These are phyloP conservation scores for Ceratopteris richardii DNA, from an alignment of 75 land plant genomes.

Conservation along the genomic window DNA sequence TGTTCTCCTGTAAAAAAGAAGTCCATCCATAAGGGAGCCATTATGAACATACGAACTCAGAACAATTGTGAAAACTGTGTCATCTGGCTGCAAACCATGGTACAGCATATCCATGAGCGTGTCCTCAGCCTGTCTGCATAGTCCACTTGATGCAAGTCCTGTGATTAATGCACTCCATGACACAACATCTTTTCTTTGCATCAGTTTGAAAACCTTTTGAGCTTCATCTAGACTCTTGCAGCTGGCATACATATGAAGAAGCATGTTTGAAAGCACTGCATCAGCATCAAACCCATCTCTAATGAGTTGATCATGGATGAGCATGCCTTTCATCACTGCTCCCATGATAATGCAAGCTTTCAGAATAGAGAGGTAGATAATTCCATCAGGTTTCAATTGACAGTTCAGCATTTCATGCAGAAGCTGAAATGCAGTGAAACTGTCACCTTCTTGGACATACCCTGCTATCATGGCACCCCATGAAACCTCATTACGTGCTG, in stretches of 20 bases:
- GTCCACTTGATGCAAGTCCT: conserved; percentile 12
- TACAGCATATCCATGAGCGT: conserved; percentile 15
- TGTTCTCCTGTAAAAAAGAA: too few species aligned
- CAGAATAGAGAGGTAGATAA: conserved; percentile 14
- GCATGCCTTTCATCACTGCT: conserved; percentile 12
- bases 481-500: conserved; percentile 12
- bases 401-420: conserved; percentile 9
- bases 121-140: neutral
- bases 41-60: conserved; percentile 4
- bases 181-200: conserved; percentile 13
- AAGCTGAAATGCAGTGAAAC: conserved; percentile 12
- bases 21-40: conserved; percentile 9
- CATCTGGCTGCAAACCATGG: conserved; percentile 14
- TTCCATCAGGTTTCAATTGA: conserved; percentile 9
- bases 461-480: conserved; percentile 29
- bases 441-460: conserved; percentile 12
- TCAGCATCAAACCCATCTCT: conserved; percentile 15
- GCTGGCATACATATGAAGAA: conserved; percentile 33
- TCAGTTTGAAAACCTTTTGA: conserved; percentile 8
- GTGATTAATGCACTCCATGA: conserved; percentile 33
- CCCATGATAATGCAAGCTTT: conserved; percentile 19
- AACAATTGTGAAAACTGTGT: conserved; percentile 5
- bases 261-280: conserved; percentile 11
- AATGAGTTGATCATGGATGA: conserved; percentile 17
- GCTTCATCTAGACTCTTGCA: conserved; percentile 14